Percentiles rank a stretch among this genome's conserved stretches.
These are phyloP conservation scores for Ambrosiella xylebori DNA, from an alignment of 2,329 filamentous ascomycete genomes.

Conservation along the genomic window DNA sequence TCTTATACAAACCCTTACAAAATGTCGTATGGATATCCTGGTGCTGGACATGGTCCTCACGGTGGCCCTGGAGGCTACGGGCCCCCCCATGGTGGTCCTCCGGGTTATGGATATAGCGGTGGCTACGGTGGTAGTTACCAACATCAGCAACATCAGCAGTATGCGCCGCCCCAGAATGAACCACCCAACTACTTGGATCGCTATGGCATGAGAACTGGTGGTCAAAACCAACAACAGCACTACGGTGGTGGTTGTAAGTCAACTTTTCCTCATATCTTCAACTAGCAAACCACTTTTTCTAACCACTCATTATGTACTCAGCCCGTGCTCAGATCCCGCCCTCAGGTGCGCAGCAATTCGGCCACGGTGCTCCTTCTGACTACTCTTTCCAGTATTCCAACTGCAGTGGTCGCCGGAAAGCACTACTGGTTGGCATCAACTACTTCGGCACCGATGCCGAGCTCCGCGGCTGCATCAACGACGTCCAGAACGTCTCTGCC, in stretches of 20 bases:
- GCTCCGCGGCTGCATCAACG: slow-evolving; percentile 64
- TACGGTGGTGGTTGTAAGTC: neutral
- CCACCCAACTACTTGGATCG: slow-evolving; percentile 14
- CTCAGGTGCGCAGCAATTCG: slow-evolving; percentile 37
- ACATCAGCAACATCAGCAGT: slow-evolving; percentile 15
- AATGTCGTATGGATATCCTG: slow-evolving; percentile 13
- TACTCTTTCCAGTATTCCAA: slow-evolving; percentile 64
- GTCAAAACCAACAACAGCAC: slow-evolving; percentile 3
- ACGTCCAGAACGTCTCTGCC: slow-evolving; percentile 57
- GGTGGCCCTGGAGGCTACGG: slow-evolving; percentile 13
- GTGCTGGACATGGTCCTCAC: slow-evolving; percentile 13
- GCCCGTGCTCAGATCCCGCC: slow-evolving; percentile 24
- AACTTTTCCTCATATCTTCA: neutral
- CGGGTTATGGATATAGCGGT: slow-evolving; percentile 16
- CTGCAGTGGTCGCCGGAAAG: slow-evolving; percentile 56
- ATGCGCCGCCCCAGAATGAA: slow-evolving; percentile 15
- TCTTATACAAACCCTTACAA: neutral
- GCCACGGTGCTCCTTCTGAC: slow-evolving; percentile 47
- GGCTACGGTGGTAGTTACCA: slow-evolving; percentile 16
- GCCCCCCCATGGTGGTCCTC: slow-evolving; percentile 11
- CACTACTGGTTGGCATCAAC: slow-evolving; percentile 64
- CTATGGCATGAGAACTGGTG: slow-evolving; percentile 13
- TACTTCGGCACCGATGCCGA: slow-evolving; percentile 58
- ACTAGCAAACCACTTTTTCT: neutral
- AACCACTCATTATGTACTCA: neutral